Evolutionary conservation across 441 rosid genomes (phyloP).

Genomic region (Aleurites moluccanus): DNA sequence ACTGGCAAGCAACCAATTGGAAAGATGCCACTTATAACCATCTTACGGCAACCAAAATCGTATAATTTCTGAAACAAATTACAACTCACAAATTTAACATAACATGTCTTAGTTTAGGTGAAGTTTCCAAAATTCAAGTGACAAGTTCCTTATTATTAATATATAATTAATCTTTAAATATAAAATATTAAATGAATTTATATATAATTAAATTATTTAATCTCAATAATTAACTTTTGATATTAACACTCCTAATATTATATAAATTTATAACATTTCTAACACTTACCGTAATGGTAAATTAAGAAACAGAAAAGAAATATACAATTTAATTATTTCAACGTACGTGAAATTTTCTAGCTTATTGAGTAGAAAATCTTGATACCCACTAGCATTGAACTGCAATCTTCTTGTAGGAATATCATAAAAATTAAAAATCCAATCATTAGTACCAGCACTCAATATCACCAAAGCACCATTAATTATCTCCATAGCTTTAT

Average conservation of each 20-base stretch:
- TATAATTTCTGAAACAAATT: slow-evolving; percentile 10
- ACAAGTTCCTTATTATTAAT: no score
- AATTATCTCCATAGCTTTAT: slow-evolving; percentile 36
- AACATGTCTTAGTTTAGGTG: no score
- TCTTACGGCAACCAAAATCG: slow-evolving; percentile 6
- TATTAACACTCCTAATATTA: no score
- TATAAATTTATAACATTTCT: no score
- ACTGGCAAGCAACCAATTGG: slow-evolving; percentile 12
- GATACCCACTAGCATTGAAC: slow-evolving; percentile 2
- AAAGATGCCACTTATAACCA: neutral
- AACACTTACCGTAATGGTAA: no score
- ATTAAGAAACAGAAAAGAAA: no score
- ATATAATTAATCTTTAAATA: no score
- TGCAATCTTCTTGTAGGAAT: slow-evolving; percentile 34
- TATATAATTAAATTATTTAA: no score
- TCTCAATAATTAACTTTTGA: no score
- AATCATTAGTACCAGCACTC: slow-evolving; percentile 58
- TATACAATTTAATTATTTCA: neutral
- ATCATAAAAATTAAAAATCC: slow-evolving; percentile 42
- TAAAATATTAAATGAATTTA: no score
- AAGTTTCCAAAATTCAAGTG: no score
- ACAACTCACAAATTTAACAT: no score
- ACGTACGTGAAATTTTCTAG: slow-evolving; percentile 14
- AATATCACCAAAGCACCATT: slow-evolving; percentile 38
- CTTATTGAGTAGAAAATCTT: slow-evolving; percentile 6